These are phyloP conservation scores for Dunaliella primolecta DNA, from an alignment of 139 green algal species.

Conservation along the genomic window DNA sequence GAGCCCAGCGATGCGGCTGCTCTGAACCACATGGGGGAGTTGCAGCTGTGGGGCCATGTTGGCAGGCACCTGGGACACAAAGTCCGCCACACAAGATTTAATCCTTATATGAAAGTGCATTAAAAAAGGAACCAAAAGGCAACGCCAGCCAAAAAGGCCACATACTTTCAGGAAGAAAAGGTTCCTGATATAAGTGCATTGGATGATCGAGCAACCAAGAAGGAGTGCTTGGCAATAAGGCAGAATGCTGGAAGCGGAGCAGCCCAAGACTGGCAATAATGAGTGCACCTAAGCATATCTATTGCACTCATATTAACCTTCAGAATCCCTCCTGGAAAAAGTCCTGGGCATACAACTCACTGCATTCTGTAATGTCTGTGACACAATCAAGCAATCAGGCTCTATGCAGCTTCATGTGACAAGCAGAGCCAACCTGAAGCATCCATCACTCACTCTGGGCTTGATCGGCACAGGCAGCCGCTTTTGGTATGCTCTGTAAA, in stretches of 20 bases:
- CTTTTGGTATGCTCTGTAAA: not conserved
- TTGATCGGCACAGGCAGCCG: not conserved
- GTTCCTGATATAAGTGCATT: no score
- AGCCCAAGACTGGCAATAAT: no score
- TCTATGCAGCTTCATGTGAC: not conserved
- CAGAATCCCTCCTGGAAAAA: not conserved
- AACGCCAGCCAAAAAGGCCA: not conserved
- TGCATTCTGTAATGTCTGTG: not conserved
- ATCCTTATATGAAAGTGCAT: not conserved
- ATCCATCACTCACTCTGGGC: not conserved
- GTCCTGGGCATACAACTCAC: not conserved
- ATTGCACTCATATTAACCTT: not conserved
- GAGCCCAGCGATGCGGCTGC: slow-evolving; percentile 5
- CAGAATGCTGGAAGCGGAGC: no score
- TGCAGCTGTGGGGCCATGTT: not conserved
- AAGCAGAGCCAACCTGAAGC: no score
- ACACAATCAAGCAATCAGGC: not conserved
- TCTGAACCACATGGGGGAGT: not conserved
- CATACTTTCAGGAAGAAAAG: no score
- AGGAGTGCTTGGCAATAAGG: no score
- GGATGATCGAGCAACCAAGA: no score
- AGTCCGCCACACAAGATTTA: no score
- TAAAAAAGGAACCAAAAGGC: not conserved
- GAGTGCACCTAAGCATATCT: not conserved
- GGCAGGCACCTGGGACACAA: not conserved